These are phyloP conservation scores for Arthrobotrys sinensis DNA, from an alignment of 2,329 filamentous ascomycete genomes.

Conservation along the genomic window DNA sequence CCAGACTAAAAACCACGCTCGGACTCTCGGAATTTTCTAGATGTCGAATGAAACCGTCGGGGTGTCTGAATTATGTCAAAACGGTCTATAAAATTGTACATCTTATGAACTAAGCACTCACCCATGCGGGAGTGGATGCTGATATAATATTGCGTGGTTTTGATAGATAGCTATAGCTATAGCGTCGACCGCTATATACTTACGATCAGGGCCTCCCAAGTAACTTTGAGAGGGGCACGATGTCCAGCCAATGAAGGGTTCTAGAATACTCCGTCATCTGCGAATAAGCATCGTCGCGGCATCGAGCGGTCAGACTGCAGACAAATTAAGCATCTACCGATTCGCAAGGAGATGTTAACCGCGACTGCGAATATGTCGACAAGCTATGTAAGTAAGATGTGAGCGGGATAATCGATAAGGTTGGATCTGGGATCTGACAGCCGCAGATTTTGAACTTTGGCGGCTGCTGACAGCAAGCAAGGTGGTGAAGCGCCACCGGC, in stretches of 20 bases:
- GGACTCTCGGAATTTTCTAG: constrained; percentile 23
- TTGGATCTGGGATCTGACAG: constrained; percentile 6
- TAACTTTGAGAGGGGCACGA: neutral
- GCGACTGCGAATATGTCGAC: neutral
- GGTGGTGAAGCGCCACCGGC: constrained; percentile 12
- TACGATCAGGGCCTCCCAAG: no score
- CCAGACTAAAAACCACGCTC: neutral
- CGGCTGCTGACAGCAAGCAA: constrained; percentile 27
- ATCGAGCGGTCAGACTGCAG: neutral
- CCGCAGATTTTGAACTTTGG: constrained; percentile 13
- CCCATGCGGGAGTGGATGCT: constrained; percentile 10
- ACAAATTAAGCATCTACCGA: neutral
- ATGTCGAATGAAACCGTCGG: constrained; percentile 4
- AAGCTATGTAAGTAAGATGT: neutral
- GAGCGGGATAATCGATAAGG: neutral
- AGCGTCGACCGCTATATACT: no score
- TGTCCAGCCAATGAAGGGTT: neutral
- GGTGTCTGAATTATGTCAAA: neutral
- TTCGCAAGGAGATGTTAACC: neutral
- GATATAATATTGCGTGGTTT: constrained; percentile 18
- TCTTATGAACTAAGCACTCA: constrained; percentile 4
- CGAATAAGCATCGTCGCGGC: neutral
- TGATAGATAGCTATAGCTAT: neutral
- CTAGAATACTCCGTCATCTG: neutral
- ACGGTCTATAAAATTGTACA: neutral